These are phyloP conservation scores for Marasmius sp. DNA, from an alignment of 1,284 basidiomycete genomes.

Conservation along the genomic window DNA sequence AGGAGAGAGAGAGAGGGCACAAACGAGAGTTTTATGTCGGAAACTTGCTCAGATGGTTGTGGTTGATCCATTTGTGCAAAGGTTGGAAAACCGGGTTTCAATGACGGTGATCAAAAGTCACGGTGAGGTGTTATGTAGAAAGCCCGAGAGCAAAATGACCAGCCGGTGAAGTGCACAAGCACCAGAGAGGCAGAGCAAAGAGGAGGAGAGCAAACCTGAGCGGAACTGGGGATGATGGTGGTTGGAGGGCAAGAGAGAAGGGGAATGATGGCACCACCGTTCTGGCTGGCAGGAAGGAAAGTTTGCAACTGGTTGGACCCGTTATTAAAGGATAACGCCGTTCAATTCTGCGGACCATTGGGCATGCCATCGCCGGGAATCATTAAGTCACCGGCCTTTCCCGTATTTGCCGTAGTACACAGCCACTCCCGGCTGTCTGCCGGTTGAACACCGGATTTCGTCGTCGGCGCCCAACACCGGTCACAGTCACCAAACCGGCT, in stretches of 20 bases:
- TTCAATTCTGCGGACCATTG: background rate
- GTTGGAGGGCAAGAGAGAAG: slow-evolving; percentile 13
- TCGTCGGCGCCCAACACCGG: background rate
- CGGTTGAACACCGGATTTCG: background rate
- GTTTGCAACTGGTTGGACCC: background rate
- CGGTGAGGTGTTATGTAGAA: slow-evolving; percentile 9
- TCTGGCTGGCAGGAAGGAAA: background rate
- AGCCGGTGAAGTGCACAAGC: slow-evolving; percentile 11
- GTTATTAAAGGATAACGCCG: background rate
- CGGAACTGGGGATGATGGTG: slow-evolving; percentile 12
- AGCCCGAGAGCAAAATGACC: slow-evolving; percentile 18
- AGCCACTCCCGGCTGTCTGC: background rate
- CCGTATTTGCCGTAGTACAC: no score
- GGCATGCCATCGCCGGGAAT: background rate
- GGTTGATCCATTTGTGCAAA: slow-evolving; percentile 5
- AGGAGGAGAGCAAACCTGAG: slow-evolving; percentile 9
- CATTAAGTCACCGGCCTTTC: background rate
- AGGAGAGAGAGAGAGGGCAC: slow-evolving; percentile 8
- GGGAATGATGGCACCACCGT: slow-evolving; percentile 5
- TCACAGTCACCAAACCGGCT: background rate
- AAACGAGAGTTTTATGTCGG: slow-evolving; percentile 29
- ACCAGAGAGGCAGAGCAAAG: slow-evolving; percentile 13
- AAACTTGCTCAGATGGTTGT: slow-evolving; percentile 29
- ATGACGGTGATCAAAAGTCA: slow-evolving; percentile 39
- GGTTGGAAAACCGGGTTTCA: slow-evolving; percentile 7